Base-by-base conservation (phyloP, 441 rosid genomes). In the Pelargonium citronellum region DNA sequence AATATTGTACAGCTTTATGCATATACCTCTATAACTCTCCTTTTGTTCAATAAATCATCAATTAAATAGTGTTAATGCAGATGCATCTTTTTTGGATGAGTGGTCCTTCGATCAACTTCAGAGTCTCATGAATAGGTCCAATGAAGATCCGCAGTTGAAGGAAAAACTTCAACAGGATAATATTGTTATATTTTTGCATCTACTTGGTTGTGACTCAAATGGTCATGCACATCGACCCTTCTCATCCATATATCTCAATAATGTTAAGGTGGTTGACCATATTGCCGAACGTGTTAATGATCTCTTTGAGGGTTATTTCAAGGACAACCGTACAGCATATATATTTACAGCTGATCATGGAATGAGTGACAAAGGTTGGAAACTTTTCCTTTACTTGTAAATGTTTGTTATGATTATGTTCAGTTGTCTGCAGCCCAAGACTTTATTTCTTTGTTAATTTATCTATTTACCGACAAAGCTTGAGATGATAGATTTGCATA, bases 191-290 rank as follows among this genome's bases (percentile, higher is more conserved):
- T 94, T 91, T 82, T 85, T 94, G 65, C 97, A 94, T 79, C 85
- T 94, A 70, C 99, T 94, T 83, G 97, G 99, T 65, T 94, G 99
- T 79, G 99, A 94, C 82, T 94, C 97, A 53, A 94, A 94, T 79
- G 99, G 99, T 39, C 99, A 94, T 79, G 99, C 98, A 16, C 97
- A 94, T 80, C 90, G 99, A 22, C 99, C 99, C 63, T 94, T 70
- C 79, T 94, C 97, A 20, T 86, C 97, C 62, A 90, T 89, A 79
- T 94, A 94, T 83, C 96, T 94, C 77, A 94, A 91, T 75, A 94
- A 94, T 79, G 97, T 91, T 69, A 94, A 87, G 87, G 96, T 94
- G 69, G 99, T 94, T 68, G 97, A 94, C 81, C 83, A 75, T 71
- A 86, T 94, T 73, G 99, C 99, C n/a, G 74, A 85, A 82, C 86